Evolutionary conservation across 2,329 filamentous ascomycete genomes (phyloP), one percentile per base, ranked within the genome.

Genomic region (Diaporthe citrichinensis): DNA sequence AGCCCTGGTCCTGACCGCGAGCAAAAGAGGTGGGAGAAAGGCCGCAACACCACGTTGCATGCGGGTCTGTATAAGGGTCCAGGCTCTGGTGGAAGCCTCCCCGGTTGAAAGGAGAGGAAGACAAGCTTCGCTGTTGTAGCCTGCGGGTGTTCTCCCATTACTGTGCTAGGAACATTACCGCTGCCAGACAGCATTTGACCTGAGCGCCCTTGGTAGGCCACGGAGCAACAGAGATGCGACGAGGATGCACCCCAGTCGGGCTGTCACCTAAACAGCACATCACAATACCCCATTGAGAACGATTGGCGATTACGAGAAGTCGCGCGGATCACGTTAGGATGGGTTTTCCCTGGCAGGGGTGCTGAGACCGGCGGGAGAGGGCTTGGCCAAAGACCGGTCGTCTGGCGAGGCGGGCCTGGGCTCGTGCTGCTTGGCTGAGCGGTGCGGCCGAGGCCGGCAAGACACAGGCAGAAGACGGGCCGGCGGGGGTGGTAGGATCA

Each of bases 221-320:
- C 3, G 28, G 62, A 36, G 20, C 6, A 68, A 12, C 12, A 31
- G 62, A 68, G 31, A 25, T 68, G 62, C 46, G 46, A 68, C 62
- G 62, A 68, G 62, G 62, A 53, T 53, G 62, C 4, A 53, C 62
- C 62, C 62, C 62, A 68, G 46, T 39, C 2, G 8, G 65, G 25
- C 62, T 39, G 34, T 53, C 31, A 53, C 46, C 65, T 53, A 28
- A 68, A 25, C 46, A 68, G 28, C 65, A 39, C 46, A 68, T 68
- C 65, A 15, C 17, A 68, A 68, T 68, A 28, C 17, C n/a, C 46
- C 31, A 68, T 68, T 53, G 65, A 68, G 65, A 53, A 53, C 65
- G 65, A 68, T 53, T 55, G 46, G 65, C 46, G 46, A 68, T 68
- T 51, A 53, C 46, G 65, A 68, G 46, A 53, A 31, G 31, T 53